Percentiles rank a stretch among this genome's conserved stretches.
Evolutionary conservation across 352 stramenopile species (phyloP).

Genomic region (Phytophthora ohioensis): DNA sequence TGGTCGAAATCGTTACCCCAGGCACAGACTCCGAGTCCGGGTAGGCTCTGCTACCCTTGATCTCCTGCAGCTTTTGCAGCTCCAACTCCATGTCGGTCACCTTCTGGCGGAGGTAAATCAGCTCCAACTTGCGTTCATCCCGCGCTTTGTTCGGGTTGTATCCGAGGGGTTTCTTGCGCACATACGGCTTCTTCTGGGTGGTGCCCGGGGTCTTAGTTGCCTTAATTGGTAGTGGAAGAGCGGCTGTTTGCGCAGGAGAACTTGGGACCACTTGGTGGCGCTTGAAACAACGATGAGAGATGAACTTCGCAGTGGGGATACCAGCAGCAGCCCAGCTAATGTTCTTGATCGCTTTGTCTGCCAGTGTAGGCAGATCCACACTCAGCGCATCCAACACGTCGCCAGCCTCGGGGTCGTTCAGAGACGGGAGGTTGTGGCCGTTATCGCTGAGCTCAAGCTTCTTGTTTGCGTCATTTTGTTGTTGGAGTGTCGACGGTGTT

Average conservation of each 20-base stretch:
- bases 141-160: conserved; percentile 58
- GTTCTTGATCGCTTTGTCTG: conserved; percentile 23
- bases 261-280: conserved; percentile 26
- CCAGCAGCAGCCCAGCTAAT: conserved; percentile 3
- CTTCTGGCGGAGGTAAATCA: conserved; percentile 52
- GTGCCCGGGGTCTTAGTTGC: neutral
- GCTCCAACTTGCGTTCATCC: conserved; percentile 50
- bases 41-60: conserved; percentile 12
- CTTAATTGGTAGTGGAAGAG: neutral
- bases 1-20: neutral
- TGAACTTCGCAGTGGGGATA: conserved; percentile 8
- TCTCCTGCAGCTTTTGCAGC: conserved; percentile 40
- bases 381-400: conserved; percentile 39
- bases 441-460: conserved; percentile 5
- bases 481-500: neutral
- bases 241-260: conserved; percentile 5
- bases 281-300: conserved; percentile 27
- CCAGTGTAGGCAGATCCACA: conserved; percentile 14
- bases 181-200: conserved; percentile 32
- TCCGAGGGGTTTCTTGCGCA: conserved; percentile 39
- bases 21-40: neutral
- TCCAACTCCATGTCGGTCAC: conserved; percentile 52
- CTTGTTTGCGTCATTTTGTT: neutral
- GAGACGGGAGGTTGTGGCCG: conserved; percentile 13
- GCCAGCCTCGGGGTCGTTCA: conserved; percentile 29